These are phyloP conservation scores for Orbilia blumenaviensis DNA, from an alignment of 2,329 filamentous ascomycete species.

Conservation along the genomic window DNA sequence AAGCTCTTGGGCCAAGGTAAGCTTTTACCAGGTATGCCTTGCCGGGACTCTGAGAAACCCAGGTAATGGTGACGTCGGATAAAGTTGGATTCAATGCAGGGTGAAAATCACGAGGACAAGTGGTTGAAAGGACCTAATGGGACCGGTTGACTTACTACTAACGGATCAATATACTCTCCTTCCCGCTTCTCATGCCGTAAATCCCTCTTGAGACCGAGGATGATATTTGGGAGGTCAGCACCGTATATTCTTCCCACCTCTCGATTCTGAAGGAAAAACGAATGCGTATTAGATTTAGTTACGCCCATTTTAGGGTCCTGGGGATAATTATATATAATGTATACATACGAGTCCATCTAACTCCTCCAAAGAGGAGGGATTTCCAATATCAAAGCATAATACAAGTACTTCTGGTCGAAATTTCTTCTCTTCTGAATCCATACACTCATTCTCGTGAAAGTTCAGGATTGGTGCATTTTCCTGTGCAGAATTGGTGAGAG, in stretches of 20 bases:
- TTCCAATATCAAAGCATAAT: conserved; percentile 39
- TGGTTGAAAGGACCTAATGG: neutral
- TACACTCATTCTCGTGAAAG: conserved; percentile 31
- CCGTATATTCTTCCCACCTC: conserved; percentile 4
- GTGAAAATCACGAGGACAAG: neutral
- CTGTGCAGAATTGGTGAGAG: conserved; percentile 34
- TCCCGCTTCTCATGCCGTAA: conserved; percentile 17
- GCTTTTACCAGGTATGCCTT: conserved; percentile 26
- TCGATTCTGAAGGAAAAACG: conserved; percentile 11
- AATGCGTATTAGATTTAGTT: too few species aligned
- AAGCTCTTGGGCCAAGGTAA: neutral
- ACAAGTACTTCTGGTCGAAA: conserved; percentile 29
- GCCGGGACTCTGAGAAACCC: neutral
- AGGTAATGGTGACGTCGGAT: conserved; percentile 15
- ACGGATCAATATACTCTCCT: conserved; percentile 22
- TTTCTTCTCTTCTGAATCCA: conserved; percentile 16
- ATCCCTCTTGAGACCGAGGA: conserved; percentile 33
- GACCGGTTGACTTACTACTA: conserved; percentile 18
- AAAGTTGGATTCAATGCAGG: conserved; percentile 6
- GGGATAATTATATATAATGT: too few species aligned
- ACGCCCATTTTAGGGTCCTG: too few species aligned
- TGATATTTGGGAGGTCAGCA: conserved; percentile 3
- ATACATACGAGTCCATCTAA: conserved; percentile 19
- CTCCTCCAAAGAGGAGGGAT: neutral
- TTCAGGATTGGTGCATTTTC: conserved; percentile 25